Percentiles rank a stretch among this genome's conserved stretches.
phyloP scores from a whole-genome alignment of 768 basidiomycete genomes.

The Suillus discolor region DNA sequence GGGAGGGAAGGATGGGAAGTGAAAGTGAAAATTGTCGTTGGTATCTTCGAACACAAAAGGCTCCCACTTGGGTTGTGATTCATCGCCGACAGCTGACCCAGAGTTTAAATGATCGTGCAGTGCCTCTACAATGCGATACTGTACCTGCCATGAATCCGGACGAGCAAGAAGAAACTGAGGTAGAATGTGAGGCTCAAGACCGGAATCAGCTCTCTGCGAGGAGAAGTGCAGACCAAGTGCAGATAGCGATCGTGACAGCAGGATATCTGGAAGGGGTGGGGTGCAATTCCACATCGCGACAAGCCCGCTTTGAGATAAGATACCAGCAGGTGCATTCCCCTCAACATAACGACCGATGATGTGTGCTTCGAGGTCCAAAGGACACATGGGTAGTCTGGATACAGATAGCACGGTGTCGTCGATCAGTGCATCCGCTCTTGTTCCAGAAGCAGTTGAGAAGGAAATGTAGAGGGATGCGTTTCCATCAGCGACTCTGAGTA shows the following conservation, averaged over 20 bases:
- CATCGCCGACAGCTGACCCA: slow-evolving; percentile 51
- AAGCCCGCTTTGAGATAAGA: slow-evolving; percentile 25
- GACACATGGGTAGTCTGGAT: slow-evolving; percentile 18
- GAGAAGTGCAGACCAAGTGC: slow-evolving; percentile 29
- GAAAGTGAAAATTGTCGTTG: slow-evolving; percentile 73
- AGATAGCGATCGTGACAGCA: slow-evolving; percentile 24
- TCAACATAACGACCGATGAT: slow-evolving; percentile 17
- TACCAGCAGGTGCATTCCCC: slow-evolving; percentile 23
- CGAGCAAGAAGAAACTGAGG: slow-evolving; percentile 33
- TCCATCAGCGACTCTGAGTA: slow-evolving; percentile 29
- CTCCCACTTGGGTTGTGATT: slow-evolving; percentile 31
- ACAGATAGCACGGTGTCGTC: slow-evolving; percentile 9
- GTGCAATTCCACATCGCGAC: slow-evolving; percentile 34
- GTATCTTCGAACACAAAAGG: slow-evolving; percentile 53
- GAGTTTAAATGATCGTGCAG: slow-evolving; percentile 29
- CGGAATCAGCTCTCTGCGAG: neutral
- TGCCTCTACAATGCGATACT: slow-evolving; percentile 15
- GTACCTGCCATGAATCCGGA: slow-evolving; percentile 26
- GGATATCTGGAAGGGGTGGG: slow-evolving; percentile 24
- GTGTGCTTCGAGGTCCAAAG: slow-evolving; percentile 21
- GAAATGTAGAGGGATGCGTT: slow-evolving; percentile 26
- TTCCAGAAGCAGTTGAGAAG: slow-evolving; percentile 23
- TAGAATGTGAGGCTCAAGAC: slow-evolving; percentile 13
- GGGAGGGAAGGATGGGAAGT: slow-evolving; percentile 36
- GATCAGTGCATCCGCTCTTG: slow-evolving; percentile 14